phyloP scores from a whole-genome alignment of 202 grass and related monocot species.

The Alloteropsis angusta region DNA sequence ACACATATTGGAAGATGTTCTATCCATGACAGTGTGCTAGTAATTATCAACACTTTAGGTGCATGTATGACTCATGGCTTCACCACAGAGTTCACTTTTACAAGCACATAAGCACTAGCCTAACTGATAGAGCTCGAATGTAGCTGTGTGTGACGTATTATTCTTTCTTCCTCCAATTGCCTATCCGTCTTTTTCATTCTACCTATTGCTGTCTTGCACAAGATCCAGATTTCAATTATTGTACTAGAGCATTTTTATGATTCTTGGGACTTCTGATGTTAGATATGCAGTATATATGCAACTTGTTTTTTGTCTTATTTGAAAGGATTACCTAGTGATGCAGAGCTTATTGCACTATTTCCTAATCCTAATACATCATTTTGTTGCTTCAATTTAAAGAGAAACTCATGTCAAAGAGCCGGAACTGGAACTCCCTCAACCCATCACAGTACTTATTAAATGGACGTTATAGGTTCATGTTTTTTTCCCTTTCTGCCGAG shows the following conservation, averaged over 20 bases:
- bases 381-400: background rate
- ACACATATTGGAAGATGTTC: background rate
- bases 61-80: background rate
- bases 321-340: background rate
- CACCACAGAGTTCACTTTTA: background rate
- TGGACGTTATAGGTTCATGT: background rate
- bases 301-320: background rate
- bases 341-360: background rate
- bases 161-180: background rate
- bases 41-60: background rate
- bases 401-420: background rate
- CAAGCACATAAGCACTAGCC: background rate
- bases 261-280: background rate
- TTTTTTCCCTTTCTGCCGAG: background rate
- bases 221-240: background rate
- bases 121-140: background rate
- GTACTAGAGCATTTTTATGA: background rate
- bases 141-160: background rate
- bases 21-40: background rate
- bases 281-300: too few relatives aligned
- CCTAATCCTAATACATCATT: background rate
- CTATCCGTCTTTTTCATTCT: background rate
- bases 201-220: background rate
- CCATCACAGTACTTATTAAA: background rate
- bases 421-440: background rate